These are phyloP conservation scores for Parastagonospora avenae DNA, from an alignment of 2,329 filamentous ascomycete genomes.

Conservation along the genomic window DNA sequence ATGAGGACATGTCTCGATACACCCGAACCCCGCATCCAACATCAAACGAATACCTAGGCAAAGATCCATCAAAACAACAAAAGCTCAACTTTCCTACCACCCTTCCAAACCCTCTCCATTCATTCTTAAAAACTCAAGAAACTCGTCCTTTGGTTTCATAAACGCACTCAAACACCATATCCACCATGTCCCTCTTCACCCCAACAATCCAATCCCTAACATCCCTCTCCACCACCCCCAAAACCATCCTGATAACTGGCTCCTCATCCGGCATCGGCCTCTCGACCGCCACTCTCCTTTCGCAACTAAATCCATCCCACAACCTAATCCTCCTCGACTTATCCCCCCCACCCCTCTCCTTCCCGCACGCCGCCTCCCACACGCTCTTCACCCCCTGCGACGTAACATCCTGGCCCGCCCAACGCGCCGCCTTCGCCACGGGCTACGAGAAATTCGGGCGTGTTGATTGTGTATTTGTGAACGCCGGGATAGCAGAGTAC, in stretches of 20 bases:
- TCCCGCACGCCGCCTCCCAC: slow-evolving; percentile 29
- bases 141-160: too few species aligned
- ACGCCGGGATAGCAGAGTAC: slow-evolving; percentile 56
- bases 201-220: slow-evolving; percentile 19
- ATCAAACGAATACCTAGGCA: slow-evolving; percentile 18
- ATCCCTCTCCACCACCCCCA: slow-evolving; percentile 30
- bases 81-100: not conserved
- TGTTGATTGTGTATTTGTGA: slow-evolving; percentile 56
- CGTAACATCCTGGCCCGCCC: slow-evolving; percentile 53
- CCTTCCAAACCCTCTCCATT: not conserved
- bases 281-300: slow-evolving; percentile 48
- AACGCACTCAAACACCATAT: too few species aligned
- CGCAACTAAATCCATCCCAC: slow-evolving; percentile 44
- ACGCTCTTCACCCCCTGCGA: slow-evolving; percentile 50
- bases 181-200: slow-evolving; percentile 34
- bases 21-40: slow-evolving; percentile 4
- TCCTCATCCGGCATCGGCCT: slow-evolving; percentile 50
- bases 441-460: slow-evolving; percentile 50
- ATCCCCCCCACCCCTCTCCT: slow-evolving; percentile 39
- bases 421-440: slow-evolving; percentile 52
- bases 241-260: slow-evolving; percentile 49
- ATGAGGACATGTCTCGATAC: not conserved
- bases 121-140: not conserved
- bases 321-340: slow-evolving; percentile 52
- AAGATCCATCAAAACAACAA: slow-evolving; percentile 4